A percentile compares a stretch with the other conserved stretches of the same genome.
Conservation (phyloP, 1,139 yeast genomes). For the Pneumocystis oryctolagi region DNA sequence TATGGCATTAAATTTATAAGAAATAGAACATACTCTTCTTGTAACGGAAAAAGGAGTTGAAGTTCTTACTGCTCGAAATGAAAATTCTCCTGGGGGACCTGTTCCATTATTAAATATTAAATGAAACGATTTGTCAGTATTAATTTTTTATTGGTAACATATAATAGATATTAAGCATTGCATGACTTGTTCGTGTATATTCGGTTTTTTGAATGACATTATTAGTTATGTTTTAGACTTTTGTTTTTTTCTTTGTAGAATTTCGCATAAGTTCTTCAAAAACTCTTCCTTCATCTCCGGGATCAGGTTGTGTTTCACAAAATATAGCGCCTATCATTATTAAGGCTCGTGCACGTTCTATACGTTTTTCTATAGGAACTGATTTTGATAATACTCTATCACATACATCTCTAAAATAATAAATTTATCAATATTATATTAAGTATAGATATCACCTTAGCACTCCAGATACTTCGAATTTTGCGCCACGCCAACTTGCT, state of each 20-base stretch:
- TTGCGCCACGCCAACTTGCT: conserved; percentile 94
- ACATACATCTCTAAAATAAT: conserved; percentile 50
- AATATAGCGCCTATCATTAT: conserved; percentile 62
- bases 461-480: conserved; percentile 78
- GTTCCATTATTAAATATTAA: conserved; percentile 34
- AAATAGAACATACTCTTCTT: conserved; percentile 57
- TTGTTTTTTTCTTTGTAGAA: conserved; percentile 65
- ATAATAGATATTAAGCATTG: neutral
- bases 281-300: conserved; percentile 79
- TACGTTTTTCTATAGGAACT: conserved; percentile 40
- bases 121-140: neutral
- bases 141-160: neutral
- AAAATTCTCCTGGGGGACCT: conserved; percentile 79
- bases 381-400: conserved; percentile 58
- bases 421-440: neutral
- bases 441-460: conserved; percentile 20
- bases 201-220: neutral
- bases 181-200: neutral
- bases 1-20: neutral
- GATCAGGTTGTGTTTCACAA: conserved; percentile 48
- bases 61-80: conserved; percentile 68
- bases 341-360: conserved; percentile 70
- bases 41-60: conserved; percentile 93
- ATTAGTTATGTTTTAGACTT: conserved; percentile 18
- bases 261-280: conserved; percentile 88